phyloP scores from a whole-genome alignment of 1,284 basidiomycete species.

The Caloboletus firmus region DNA sequence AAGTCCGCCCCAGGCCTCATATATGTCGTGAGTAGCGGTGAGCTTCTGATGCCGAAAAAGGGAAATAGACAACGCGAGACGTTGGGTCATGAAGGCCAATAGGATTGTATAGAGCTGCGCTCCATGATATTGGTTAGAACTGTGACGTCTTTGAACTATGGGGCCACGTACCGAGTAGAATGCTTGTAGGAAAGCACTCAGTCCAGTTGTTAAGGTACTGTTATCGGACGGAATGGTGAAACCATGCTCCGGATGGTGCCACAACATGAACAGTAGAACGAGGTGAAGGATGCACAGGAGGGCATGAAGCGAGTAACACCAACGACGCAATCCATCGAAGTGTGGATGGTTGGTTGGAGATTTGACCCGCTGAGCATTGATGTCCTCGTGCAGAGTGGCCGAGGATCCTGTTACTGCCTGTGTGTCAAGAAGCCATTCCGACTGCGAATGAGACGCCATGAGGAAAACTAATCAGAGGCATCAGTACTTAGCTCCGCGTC shows the following conservation, averaged over 20 bases:
- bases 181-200: slow-evolving; percentile 11
- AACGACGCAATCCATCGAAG: background rate
- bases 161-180: slow-evolving; percentile 10
- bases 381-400: background rate
- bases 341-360: background rate
- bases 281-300: slow-evolving; percentile 7
- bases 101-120: slow-evolving; percentile 5
- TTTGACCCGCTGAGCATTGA: background rate
- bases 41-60: background rate
- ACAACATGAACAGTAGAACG: background rate
- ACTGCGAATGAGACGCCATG: background rate
- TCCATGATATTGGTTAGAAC: background rate
- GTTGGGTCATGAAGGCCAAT: no score
- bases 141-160: background rate
- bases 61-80: background rate
- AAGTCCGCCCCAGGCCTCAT: slow-evolving; percentile 2
- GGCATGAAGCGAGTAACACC: slow-evolving; percentile 7
- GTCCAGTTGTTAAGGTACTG: background rate
- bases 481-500: no score
- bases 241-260: slow-evolving; percentile 1
- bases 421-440: background rate
- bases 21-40: no score
- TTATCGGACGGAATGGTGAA: slow-evolving; percentile 2
- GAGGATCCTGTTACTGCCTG: background rate
- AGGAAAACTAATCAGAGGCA: no score